Percentiles rank a stretch among this genome's conserved stretches.
Conservation (phyloP, 228 moss, liverwort and hornwort genomes). For the Sphagnum magellanicum region DNA sequence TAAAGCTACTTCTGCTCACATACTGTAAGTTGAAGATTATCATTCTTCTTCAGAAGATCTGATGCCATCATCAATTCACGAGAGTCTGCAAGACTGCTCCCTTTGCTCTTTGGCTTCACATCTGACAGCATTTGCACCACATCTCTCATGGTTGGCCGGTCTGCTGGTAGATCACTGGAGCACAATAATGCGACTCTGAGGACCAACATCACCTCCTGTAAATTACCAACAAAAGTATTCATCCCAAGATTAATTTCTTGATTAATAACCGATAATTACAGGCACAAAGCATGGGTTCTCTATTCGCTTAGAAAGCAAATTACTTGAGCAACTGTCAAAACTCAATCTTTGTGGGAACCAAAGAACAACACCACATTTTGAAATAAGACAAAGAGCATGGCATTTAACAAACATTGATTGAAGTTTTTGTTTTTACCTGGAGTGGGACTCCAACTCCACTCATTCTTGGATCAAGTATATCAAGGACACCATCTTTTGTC, state of each 20-base stretch:
- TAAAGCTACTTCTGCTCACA: too few relatives aligned
- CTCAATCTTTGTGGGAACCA: too few relatives aligned
- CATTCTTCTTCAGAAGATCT: slow-evolving; percentile 16
- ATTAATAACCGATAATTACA: not conserved
- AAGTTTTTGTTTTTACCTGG: slow-evolving; percentile 22
- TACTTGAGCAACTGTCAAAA: too few relatives aligned
- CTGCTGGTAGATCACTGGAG: slow-evolving; percentile 60
- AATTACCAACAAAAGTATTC: not conserved
- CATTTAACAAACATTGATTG: not conserved
- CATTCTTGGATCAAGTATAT: slow-evolving; percentile 45
- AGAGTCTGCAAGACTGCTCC: slow-evolving; percentile 27
- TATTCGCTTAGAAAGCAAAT: too few relatives aligned
- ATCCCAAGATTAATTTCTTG: not conserved
- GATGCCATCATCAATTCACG: slow-evolving; percentile 22
- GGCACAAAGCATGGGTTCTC: not conserved
- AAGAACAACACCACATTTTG: too few relatives aligned
- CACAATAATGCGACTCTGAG: slow-evolving; percentile 57
- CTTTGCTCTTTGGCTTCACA: slow-evolving; percentile 41
- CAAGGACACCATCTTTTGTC: slow-evolving; percentile 44
- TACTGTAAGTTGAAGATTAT: slow-evolving; percentile 24
- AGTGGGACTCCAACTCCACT: slow-evolving; percentile 38
- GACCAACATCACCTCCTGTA: slow-evolving; percentile 65
- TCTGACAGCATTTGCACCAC: slow-evolving; percentile 67
- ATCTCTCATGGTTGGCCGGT: slow-evolving; percentile 64
- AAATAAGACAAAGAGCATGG: too few relatives aligned